phyloP scores from a whole-genome alignment of 257 asterid species.

The Cinchona pubescens region DNA sequence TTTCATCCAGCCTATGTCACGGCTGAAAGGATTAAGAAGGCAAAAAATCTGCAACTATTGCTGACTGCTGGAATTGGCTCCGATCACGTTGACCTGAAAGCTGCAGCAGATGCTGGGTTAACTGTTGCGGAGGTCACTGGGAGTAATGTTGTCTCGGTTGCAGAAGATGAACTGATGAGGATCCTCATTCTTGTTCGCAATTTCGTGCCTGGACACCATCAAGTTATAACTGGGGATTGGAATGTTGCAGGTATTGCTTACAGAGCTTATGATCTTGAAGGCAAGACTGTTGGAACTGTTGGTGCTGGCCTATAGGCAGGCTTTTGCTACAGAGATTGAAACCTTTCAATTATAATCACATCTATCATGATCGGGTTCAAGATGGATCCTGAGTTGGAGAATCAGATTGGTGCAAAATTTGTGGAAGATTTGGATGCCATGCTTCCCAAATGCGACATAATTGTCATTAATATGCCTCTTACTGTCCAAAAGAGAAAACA shows the following conservation, averaged over 20 bases:
- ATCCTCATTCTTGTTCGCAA: constrained; percentile 90
- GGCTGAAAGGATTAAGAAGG: constrained; percentile 93
- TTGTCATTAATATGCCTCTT: constrained; percentile 88
- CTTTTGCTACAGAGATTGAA: constrained; percentile 84
- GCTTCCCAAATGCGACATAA: constrained; percentile 90
- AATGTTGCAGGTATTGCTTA: constrained; percentile 83
- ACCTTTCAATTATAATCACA: constrained; percentile 85
- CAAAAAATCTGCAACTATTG: constrained; percentile 77
- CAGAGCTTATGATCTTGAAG: constrained; percentile 95
- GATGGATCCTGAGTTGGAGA: constrained; percentile 78
- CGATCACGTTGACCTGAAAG: constrained; percentile 88
- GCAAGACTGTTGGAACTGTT: constrained; percentile 98
- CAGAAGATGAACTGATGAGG: constrained; percentile 98
- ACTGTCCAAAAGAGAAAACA: constrained; percentile 93
- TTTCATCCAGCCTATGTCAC: constrained; percentile 97
- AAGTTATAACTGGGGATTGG: constrained; percentile 88
- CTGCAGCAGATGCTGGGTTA: constrained; percentile 94
- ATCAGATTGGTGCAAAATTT: constrained; percentile 64
- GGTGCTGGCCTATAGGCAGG: constrained; percentile 91
- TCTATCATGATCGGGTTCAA: constrained; percentile 86
- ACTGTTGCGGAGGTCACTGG: constrained; percentile 99
- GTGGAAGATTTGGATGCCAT: constrained; percentile 89
- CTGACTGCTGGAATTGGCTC: constrained; percentile 99
- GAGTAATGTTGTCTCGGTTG: constrained; percentile 90
- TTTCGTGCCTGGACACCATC: constrained; percentile 85